Percentiles rank a stretch among this genome's conserved stretches.
phyloP scores from a whole-genome alignment of 2,329 filamentous ascomycete species.

The Colletotrichum sojae region DNA sequence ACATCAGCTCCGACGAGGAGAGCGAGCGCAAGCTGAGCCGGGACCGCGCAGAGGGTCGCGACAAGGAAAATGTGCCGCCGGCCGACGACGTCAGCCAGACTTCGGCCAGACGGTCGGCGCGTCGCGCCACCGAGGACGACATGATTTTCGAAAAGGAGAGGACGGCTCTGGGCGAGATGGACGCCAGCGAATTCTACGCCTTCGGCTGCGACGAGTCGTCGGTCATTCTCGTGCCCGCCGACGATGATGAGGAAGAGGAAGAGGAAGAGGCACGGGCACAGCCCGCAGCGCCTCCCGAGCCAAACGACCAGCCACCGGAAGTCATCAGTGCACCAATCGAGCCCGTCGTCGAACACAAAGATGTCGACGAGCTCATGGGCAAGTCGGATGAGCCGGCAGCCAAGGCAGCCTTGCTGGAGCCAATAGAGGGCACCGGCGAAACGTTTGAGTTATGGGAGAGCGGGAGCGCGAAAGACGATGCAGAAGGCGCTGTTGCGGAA shows the following conservation, averaged over 20 bases:
- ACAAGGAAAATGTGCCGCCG: conserved; percentile 96
- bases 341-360: conserved; percentile 42
- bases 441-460: conserved; percentile 81
- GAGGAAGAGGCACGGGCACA: conserved; percentile 51
- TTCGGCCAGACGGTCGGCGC: conserved; percentile 52
- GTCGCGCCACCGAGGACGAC: conserved; percentile 58
- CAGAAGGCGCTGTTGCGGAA: conserved; percentile 49
- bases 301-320: conserved; percentile 47
- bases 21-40: conserved; percentile 67
- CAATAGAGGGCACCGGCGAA: conserved; percentile 72
- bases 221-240: conserved; percentile 73
- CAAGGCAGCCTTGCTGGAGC: conserved; percentile 64
- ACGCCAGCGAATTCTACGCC: conserved; percentile 77
- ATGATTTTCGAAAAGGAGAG: conserved; percentile 77
- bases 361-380: conserved; percentile 55
- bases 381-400: conserved; percentile 54
- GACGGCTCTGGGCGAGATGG: conserved; percentile 76
- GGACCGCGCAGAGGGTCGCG: conserved; percentile 72
- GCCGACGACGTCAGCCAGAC: conserved; percentile 74
- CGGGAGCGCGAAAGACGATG: conserved; percentile 73
- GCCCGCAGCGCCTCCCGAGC: conserved; percentile 29
- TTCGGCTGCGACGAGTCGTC: conserved; percentile 75
- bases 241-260: conserved; percentile 71
- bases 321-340: conserved; percentile 43
- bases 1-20: conserved; percentile 92